A percentile compares a stretch with the other conserved stretches of the same genome.
phyloP scores from a whole-genome alignment of 805 yeast species.

The Suhomyces kilbournensis region DNA sequence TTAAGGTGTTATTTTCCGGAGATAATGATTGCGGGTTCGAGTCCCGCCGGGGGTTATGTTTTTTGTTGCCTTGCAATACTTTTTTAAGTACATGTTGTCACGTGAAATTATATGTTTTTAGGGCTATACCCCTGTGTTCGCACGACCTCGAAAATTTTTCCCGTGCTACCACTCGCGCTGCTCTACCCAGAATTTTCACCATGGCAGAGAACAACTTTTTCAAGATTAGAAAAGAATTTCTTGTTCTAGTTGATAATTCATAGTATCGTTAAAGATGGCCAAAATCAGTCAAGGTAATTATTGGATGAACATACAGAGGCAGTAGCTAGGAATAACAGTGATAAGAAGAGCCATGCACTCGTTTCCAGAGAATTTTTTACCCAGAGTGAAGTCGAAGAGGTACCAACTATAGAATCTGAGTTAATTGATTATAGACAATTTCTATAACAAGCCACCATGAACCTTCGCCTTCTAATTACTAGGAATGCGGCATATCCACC shows the following conservation, averaged over 20 bases:
- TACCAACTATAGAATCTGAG: no score
- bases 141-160: slow-evolving; percentile 8
- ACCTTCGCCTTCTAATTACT: no score
- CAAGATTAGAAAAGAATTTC: background rate
- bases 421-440: no score
- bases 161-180: slow-evolving; percentile 4
- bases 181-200: slow-evolving; percentile 4
- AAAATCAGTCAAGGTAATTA: slow-evolving; percentile 60
- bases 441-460: no score
- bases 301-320: slow-evolving; percentile 3
- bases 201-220: slow-evolving; percentile 3
- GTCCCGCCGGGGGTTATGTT: slow-evolving; percentile 66
- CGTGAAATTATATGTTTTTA: background rate
- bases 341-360: background rate
- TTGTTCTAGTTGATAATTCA: slow-evolving; percentile 1
- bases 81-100: no score
- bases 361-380: background rate
- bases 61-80: no score
- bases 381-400: background rate
- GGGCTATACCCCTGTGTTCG: slow-evolving; percentile 6
- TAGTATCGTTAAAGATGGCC: slow-evolving; percentile 46
- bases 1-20: slow-evolving; percentile 73
- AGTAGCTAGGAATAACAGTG: background rate
- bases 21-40: slow-evolving; percentile 75
- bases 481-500: no score